Conservation (phyloP, 2,329 filamentous ascomycete genomes). For the Pseudocercospora vitis region DNA sequence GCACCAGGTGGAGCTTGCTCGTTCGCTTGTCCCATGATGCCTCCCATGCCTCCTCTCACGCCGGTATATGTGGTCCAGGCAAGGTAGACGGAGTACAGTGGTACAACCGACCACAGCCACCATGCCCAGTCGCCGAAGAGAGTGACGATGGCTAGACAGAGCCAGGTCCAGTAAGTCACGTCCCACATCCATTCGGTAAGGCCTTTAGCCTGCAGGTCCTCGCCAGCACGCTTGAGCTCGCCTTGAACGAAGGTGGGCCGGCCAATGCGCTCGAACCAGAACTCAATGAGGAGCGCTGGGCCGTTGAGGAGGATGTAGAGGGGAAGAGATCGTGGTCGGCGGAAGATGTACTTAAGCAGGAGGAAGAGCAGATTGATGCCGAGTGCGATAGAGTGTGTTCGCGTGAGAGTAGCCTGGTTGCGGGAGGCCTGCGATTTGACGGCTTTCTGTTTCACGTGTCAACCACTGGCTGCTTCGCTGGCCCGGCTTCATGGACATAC, state of each 20-base stretch:
- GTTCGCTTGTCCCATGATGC: conserved; percentile 40
- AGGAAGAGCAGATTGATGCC: conserved; percentile 73
- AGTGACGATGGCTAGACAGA: conserved; percentile 67
- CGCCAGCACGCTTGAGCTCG: conserved; percentile 73
- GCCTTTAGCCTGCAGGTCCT: conserved; percentile 83
- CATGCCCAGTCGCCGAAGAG: conserved; percentile 79
- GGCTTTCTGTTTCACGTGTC: conserved; percentile 45
- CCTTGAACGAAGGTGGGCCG: conserved; percentile 70
- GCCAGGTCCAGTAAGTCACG: conserved; percentile 91
- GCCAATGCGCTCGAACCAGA: conserved; percentile 79
- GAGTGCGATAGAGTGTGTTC: conserved; percentile 75
- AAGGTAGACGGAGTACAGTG: conserved; percentile 48
- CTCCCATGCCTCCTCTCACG: conserved; percentile 44
- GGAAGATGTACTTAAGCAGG: conserved; percentile 63
- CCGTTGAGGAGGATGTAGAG: conserved; percentile 71
- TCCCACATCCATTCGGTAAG: conserved; percentile 99
- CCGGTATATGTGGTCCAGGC: conserved; percentile 50
- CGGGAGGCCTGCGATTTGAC: conserved; percentile 55
- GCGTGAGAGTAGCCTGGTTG: conserved; percentile 66
- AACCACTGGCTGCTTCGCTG: background rate
- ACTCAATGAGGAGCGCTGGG: conserved; percentile 77
- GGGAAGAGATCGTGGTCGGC: conserved; percentile 54
- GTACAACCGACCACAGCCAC: conserved; percentile 59
- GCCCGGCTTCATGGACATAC: conserved; percentile 15
- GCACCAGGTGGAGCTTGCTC: conserved; percentile 26